A percentile compares a stretch with the other conserved stretches of the same genome.
Conservation (phyloP, 2,329 filamentous ascomycete species). For the Pseudogymnoascus sp. region DNA sequence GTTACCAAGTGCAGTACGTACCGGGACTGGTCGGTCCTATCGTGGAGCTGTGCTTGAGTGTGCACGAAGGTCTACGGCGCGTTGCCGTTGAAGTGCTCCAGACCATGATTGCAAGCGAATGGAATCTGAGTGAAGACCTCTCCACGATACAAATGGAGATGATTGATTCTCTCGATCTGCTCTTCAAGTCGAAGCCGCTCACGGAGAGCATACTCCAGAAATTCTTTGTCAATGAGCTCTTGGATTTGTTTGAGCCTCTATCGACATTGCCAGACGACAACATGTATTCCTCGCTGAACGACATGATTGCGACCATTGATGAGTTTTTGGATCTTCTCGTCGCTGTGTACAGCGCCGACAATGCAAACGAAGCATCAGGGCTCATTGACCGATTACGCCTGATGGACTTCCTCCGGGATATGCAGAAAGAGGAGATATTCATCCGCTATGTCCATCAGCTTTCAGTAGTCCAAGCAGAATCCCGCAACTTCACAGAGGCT, state of each 20-base stretch:
- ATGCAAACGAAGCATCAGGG: slow-evolving; percentile 65
- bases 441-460: slow-evolving; percentile 93
- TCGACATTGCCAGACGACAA: slow-evolving; percentile 60
- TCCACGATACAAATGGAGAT: slow-evolving; percentile 90
- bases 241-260: slow-evolving; percentile 70
- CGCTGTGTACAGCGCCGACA: slow-evolving; percentile 74
- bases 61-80: slow-evolving; percentile 81
- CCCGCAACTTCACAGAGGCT: slow-evolving; percentile 77
- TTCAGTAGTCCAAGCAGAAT: slow-evolving; percentile 65
- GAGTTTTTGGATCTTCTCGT: slow-evolving; percentile 87
- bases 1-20: slow-evolving; percentile 97
- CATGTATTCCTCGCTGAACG: slow-evolving; percentile 67
- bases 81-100: slow-evolving; percentile 91
- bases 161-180: slow-evolving; percentile 82
- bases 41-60: slow-evolving; percentile 87
- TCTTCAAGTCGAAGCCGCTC: slow-evolving; percentile 83
- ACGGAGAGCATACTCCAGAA: slow-evolving; percentile 89
- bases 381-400: slow-evolving; percentile 83
- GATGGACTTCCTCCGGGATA: slow-evolving; percentile 94
- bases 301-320: slow-evolving; percentile 76
- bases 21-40: slow-evolving; percentile 85
- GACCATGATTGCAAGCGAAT: slow-evolving; percentile 98
- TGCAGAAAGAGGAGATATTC: slow-evolving; percentile 96
- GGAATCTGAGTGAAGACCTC: slow-evolving; percentile 89
- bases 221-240: slow-evolving; percentile 77